phyloP scores from a whole-genome alignment of 2,329 filamentous ascomycete genomes.

The Alternaria ethzedia region DNA sequence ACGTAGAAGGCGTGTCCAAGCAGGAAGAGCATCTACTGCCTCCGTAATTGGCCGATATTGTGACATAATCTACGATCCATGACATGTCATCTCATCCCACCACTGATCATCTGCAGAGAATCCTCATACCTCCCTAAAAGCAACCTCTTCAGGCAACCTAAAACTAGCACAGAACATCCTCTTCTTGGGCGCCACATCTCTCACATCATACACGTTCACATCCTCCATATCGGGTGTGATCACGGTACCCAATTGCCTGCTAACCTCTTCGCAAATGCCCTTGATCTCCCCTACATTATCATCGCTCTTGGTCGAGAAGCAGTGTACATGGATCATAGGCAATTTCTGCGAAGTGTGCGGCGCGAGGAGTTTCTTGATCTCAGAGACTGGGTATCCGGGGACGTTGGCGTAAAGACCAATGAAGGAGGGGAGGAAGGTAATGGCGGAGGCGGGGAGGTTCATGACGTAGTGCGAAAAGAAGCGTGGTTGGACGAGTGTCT shows the following conservation, averaged over 20 bases:
- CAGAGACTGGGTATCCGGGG: constrained; percentile 25
- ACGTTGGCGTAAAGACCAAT: constrained; percentile 78
- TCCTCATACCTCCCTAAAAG: constrained; percentile 64
- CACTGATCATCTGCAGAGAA: too few species aligned
- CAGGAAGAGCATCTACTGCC: too few species aligned
- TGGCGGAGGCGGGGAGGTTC: constrained; percentile 91
- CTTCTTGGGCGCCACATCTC: constrained; percentile 91
- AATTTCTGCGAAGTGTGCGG: constrained; percentile 60
- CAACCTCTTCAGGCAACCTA: constrained; percentile 79
- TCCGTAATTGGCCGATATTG: too few species aligned
- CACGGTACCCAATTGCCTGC: constrained; percentile 63
- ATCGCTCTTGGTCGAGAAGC: constrained; percentile 84
- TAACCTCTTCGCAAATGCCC: constrained; percentile 71
- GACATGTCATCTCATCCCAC: too few species aligned
- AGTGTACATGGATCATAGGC: constrained; percentile 91
- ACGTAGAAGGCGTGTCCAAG: too few species aligned
- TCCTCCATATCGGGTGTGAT: constrained; percentile 66
- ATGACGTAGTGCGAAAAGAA: constrained; percentile 95
- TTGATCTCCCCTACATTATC: constrained; percentile 67
- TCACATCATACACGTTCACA: constrained; percentile 68
- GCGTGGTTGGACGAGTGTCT: constrained; percentile 64
- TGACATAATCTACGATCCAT: too few species aligned
- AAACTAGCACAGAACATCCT: constrained; percentile 97
- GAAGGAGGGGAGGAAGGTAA: constrained; percentile 80
- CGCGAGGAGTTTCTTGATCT: constrained; percentile 40